Evolutionary conservation across 176 grass and related monocot genomes (phyloP).

Genomic region (Oryza nivara): DNA sequence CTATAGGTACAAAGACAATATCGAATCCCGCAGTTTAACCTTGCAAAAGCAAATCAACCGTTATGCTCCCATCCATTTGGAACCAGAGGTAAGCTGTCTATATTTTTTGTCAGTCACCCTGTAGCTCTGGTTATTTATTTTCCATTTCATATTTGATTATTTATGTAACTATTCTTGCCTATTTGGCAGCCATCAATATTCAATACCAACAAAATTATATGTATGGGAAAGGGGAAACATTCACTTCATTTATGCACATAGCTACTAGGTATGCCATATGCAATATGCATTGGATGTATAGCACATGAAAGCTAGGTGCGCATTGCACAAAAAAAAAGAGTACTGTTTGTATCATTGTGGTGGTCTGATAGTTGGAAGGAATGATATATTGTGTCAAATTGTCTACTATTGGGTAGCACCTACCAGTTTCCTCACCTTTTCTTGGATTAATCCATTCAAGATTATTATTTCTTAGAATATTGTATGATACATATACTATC

Average conservation of each 20-base stretch:
- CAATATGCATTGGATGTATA: neutral
- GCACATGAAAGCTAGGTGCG: neutral
- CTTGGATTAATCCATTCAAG: neutral
- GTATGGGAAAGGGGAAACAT: neutral
- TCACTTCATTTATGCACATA: slow-evolving; percentile 11
- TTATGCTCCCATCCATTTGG: slow-evolving; percentile 82
- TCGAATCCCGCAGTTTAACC: slow-evolving; percentile 57
- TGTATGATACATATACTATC: neutral
- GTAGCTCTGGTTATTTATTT: slow-evolving; percentile 27
- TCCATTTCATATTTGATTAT: slow-evolving; percentile 13
- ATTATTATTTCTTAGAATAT: neutral
- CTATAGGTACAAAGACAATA: slow-evolving; percentile 83
- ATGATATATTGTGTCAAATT: slow-evolving; percentile 23
- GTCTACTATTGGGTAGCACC: neutral
- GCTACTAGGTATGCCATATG: neutral
- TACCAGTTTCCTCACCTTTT: neutral
- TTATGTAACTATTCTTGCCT: slow-evolving; percentile 1
- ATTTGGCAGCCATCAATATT: neutral
- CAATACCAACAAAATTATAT: neutral
- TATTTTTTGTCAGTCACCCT: slow-evolving; percentile 20
- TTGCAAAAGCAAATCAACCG: slow-evolving; percentile 84
- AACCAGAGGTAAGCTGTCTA: slow-evolving; percentile 59
- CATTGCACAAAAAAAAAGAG: neutral
- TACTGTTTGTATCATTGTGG: slow-evolving; percentile 4
- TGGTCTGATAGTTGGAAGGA: neutral